phyloP scores from a whole-genome alignment of 768 basidiomycete species.

The Xerocomellus amylosporus region DNA sequence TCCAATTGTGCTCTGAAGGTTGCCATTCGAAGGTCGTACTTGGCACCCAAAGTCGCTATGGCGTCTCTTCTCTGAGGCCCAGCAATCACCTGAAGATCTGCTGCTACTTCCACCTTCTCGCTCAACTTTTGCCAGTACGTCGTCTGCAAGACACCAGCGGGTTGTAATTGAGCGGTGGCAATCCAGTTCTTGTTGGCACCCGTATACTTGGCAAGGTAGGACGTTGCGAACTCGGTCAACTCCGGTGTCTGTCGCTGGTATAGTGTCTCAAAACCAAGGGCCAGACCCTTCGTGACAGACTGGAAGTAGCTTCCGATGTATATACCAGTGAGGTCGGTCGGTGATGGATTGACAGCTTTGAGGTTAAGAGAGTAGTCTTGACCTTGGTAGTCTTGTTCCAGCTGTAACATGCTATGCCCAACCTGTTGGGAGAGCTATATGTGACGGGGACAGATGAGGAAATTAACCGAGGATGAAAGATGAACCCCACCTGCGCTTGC shows the following conservation, averaged over 20 bases:
- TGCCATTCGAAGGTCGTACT: constrained; percentile 92
- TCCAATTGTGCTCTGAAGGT: constrained; percentile 95
- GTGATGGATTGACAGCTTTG: constrained; percentile 90
- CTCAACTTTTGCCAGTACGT: constrained; percentile 97
- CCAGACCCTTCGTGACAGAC: constrained; percentile 86
- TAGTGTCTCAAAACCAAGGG: constrained; percentile 82
- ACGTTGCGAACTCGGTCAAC: constrained; percentile 64
- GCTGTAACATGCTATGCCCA: constrained; percentile 87
- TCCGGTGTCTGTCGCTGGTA: constrained; percentile 77
- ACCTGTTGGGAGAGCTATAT: constrained; percentile 67
- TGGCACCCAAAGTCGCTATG: constrained; percentile 89
- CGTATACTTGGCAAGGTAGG: constrained; percentile 81
- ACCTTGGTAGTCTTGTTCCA: constrained; percentile 93
- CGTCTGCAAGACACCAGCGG: constrained; percentile 78
- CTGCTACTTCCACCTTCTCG: constrained; percentile 96
- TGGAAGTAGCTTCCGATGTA: constrained; percentile 92
- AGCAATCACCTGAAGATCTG: constrained; percentile 83
- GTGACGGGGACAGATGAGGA: constrained; percentile 12
- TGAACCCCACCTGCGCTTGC: constrained; percentile 72
- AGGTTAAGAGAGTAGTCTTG: constrained; percentile 81
- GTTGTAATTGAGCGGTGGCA: constrained; percentile 87
- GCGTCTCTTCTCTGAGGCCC: constrained; percentile 83
- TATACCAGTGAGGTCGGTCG: constrained; percentile 83
- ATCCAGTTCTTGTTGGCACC: constrained; percentile 78
- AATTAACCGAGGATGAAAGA: background rate